Evolutionary conservation across 192 early-diverging fungal genomes (phyloP), one percentile per base, ranked within the genome.

Genomic region (Umbelopsis ramanniana): DNA sequence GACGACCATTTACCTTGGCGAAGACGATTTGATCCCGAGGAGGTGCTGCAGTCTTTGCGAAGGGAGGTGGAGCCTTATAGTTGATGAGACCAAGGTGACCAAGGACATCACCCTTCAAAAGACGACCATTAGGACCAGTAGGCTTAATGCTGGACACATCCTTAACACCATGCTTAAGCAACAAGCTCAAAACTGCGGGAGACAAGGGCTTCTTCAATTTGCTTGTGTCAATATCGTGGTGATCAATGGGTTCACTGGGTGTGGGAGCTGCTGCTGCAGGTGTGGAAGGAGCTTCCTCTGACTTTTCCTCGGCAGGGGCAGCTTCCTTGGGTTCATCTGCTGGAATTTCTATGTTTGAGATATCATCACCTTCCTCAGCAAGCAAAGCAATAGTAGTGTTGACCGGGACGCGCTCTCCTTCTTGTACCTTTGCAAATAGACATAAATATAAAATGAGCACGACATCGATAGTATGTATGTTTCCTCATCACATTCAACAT

Each of bases 321-420:
- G 73, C 45, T 43, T 57, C 33, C 53, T 72, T 54, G n/a, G 54
- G 43, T 70, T 46, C 72, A 54, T 74, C 69, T 83, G 63, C 80
- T 67, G 86, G 93, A 66, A 91, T 77, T 29, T 90, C 89, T 66
- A 98, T 90, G 72, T 90, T 90, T 17, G 83, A 79, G 29, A 96
- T 81, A 75, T 95, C 94, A 69, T 93, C 95, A 69, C 93, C 92
- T 70, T 94, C 93, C 80, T 97, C 95, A 11, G 92, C 94, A 68
- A 97, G 75, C 73, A 98, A 81, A 52, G 89, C 93, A 76, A 98
- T 91, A 6, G 91, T 79, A 66, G 87, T 84, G 68, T 87, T 92
- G 29, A 97, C 94, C 37, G 85, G 37, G 14, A 93, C 91, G 74
- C 95, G 93, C 77, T 92, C 84, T 50, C 84, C 83, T 35, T 91